These are phyloP conservation scores for Cyclotella baltica DNA, from an alignment of 108 stramenopile genomes.

Conservation along the genomic window DNA sequence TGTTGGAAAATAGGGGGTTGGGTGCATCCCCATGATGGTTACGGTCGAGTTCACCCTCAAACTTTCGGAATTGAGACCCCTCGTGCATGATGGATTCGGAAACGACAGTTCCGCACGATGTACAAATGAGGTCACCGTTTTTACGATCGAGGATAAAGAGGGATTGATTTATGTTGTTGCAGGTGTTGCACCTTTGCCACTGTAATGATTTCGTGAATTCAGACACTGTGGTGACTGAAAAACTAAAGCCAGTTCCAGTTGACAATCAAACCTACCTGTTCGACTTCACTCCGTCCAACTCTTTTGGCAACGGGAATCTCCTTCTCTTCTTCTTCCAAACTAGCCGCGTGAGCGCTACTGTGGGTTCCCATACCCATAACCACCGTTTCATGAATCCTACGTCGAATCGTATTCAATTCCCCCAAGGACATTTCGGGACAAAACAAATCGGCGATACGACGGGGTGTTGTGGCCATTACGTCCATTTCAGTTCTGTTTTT, in stretches of 20 bases:
- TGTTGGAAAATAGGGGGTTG: slow-evolving; percentile 79
- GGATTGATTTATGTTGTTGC: slow-evolving; percentile 88
- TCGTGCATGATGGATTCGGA: slow-evolving; percentile 89
- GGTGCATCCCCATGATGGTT: slow-evolving; percentile 90
- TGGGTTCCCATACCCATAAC: slow-evolving; percentile 76
- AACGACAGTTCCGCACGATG: slow-evolving; percentile 82
- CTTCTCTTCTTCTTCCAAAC: slow-evolving; percentile 58
- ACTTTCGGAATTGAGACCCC: slow-evolving; percentile 86
- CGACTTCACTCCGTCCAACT: slow-evolving; percentile 46
- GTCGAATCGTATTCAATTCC: slow-evolving; percentile 73
- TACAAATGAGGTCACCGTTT: slow-evolving; percentile 91
- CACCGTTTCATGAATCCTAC: slow-evolving; percentile 87
- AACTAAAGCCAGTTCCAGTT: not conserved
- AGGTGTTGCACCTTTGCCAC: slow-evolving; percentile 82
- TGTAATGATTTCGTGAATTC: slow-evolving; percentile 36
- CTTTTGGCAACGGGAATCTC: slow-evolving; percentile 52
- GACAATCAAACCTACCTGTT: slow-evolving; percentile 45
- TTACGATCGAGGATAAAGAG: slow-evolving; percentile 80
- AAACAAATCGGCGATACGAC: slow-evolving; percentile 79
- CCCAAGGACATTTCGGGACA: slow-evolving; percentile 66
- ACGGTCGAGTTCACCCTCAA: slow-evolving; percentile 92
- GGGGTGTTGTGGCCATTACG: slow-evolving; percentile 81
- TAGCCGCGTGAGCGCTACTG: slow-evolving; percentile 29
- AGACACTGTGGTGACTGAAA: not conserved
- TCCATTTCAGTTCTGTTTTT: slow-evolving; percentile 72